Conservation (phyloP, 176 grass and related monocot species). For the Oryza meyeriana region DNA sequence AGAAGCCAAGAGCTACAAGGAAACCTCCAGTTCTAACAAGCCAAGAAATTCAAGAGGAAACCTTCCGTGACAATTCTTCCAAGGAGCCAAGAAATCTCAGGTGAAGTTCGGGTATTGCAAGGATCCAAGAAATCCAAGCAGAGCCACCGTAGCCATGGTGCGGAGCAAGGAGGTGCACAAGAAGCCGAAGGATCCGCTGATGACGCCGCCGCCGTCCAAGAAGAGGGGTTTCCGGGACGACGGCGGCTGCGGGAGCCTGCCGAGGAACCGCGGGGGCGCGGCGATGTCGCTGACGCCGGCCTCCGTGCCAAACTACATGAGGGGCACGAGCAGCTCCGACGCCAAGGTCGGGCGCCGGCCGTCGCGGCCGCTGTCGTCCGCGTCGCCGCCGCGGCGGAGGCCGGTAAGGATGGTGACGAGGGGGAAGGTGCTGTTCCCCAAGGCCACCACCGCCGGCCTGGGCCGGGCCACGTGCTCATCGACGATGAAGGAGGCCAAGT, state of each 20-base stretch:
- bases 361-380: background rate
- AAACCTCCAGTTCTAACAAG: slow-evolving; percentile 25
- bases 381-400: slow-evolving; percentile 14
- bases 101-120: background rate
- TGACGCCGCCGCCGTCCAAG: slow-evolving; percentile 47
- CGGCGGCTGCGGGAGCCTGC: slow-evolving; percentile 8
- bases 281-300: slow-evolving; percentile 39
- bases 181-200: slow-evolving; percentile 42
- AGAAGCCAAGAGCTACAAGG: slow-evolving; percentile 27
- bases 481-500: slow-evolving; percentile 71
- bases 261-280: slow-evolving; percentile 43
- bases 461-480: slow-evolving; percentile 78
- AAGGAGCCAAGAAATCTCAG: background rate
- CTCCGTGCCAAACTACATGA: slow-evolving; percentile 81
- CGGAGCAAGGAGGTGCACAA: slow-evolving; percentile 66
- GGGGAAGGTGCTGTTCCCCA: slow-evolving; percentile 55
- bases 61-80: background rate
- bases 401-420: slow-evolving; percentile 29
- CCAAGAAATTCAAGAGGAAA: background rate
- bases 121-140: background rate
- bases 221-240: slow-evolving; percentile 33
- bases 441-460: slow-evolving; percentile 1
- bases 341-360: slow-evolving; percentile 45
- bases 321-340: slow-evolving; percentile 74
- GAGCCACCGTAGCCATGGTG: slow-evolving; percentile 53